These are phyloP conservation scores for Debaryomyces sp. DNA, from an alignment of 1,139 yeast species.

Conservation along the genomic window DNA sequence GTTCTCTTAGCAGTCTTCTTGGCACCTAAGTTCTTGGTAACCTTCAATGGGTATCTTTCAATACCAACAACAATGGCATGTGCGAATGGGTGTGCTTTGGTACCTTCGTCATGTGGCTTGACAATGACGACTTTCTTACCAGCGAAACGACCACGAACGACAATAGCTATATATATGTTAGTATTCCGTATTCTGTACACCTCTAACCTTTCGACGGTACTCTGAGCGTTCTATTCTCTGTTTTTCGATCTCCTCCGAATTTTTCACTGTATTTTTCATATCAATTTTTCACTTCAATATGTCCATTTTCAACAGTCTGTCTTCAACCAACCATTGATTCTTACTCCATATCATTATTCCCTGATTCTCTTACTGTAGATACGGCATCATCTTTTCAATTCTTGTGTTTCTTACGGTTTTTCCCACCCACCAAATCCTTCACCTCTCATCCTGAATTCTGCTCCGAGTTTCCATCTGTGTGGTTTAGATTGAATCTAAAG, in stretches of 20 bases:
- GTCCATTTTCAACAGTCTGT: not conserved
- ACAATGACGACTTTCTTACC: conserved; percentile 99
- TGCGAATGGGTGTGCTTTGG: conserved; percentile 98
- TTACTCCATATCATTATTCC: not conserved
- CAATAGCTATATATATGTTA: conserved; percentile 73
- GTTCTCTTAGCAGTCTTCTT: conserved; percentile 98
- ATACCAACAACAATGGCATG: conserved; percentile 99
- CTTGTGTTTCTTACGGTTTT: not conserved
- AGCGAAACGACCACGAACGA: conserved; percentile 99
- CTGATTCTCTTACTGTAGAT: not conserved
- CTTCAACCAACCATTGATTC: not conserved
- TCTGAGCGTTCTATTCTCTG: not conserved
- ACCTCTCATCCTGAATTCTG: not conserved
- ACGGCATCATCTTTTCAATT: not conserved
- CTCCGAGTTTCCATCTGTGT: conserved; percentile 1
- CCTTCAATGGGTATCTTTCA: conserved; percentile 98
- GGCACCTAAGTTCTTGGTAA: conserved; percentile 92
- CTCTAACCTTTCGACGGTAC: not conserved
- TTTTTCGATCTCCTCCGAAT: not conserved
- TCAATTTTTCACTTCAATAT: not conserved
- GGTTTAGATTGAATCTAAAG: not conserved
- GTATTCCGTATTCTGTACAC: conserved; percentile 20
- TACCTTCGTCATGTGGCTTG: conserved; percentile 98
- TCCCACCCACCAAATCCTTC: not conserved
- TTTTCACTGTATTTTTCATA: not conserved